Evolutionary conservation across 2,329 filamentous ascomycete species (phyloP), one percentile per base, ranked within the genome.

Genomic region (Penicillium janthinellum): DNA sequence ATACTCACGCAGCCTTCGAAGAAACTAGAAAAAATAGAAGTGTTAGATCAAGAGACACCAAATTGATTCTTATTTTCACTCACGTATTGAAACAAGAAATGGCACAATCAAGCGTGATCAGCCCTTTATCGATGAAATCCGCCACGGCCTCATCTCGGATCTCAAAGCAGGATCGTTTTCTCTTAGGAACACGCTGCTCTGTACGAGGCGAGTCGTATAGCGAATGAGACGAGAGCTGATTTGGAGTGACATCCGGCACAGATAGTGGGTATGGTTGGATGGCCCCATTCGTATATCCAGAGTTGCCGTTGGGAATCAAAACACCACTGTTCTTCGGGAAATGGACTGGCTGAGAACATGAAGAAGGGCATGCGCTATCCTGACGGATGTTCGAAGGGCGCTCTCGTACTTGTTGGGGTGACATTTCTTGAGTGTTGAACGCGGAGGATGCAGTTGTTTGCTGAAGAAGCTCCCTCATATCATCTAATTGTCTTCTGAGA

Each of bases 1-100:
- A 4, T 45, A 47, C 72, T 42, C 67, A 75, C 73, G 42, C 75
- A 77, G 22, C 75, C 75, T 58, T 73, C 63, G 25, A 77, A 77
- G 58, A 77, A 77, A 2, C 73, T 75, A 45, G 0, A 37, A 22
- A 1, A 1, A 8, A 12, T 3, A 1, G 25, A 12, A 17, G n/a
- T n/a, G 39, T 57, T 53, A 57, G 31, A 34, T 10, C 6, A n/a
- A 14, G 2, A 35, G 6, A 11, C 17, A 10, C 10, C 14, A 14
- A 22, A 15, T 11, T 6, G 25, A 25, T 17, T 4, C 0, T 38
- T 2, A 1, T 2, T 4, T 17, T 7, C 34, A 65, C 69, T 31
- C 58, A 74, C 72, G 71, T 73, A 39, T 67, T 63, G 52, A 76
- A 77, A 56, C 67, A 75, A 5, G 69, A 69, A 39, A 71, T 53